Conservation (phyloP, 257 asterid genomes). For the Rauvolfia tetraphylla region DNA sequence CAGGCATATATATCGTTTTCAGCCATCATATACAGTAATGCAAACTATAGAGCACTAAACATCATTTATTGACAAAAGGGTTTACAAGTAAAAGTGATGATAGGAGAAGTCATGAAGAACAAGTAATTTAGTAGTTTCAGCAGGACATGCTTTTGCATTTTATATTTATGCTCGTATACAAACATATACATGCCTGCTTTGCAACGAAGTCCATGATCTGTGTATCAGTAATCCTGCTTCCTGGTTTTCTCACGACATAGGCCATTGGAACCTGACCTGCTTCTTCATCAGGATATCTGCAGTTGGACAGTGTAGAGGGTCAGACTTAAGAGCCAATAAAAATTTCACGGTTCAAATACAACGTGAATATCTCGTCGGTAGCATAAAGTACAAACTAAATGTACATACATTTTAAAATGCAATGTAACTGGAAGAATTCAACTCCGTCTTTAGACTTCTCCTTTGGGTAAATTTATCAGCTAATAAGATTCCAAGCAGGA, state of each 20-base stretch:
- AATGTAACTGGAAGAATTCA: no score
- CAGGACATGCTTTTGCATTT: background rate
- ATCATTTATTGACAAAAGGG: background rate
- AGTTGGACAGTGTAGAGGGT: background rate
- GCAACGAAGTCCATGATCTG: constrained; percentile 65
- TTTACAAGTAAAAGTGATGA: background rate
- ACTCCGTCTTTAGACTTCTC: no score
- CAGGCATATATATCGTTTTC: no score
- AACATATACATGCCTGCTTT: constrained; percentile 48
- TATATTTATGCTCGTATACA: no score
- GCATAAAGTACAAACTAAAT: no score
- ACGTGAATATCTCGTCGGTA: background rate
- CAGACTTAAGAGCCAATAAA: background rate
- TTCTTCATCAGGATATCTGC: constrained; percentile 89
- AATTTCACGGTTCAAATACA: background rate
- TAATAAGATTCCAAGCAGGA: no score
- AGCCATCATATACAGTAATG: no score
- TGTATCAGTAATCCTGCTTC: constrained; percentile 52
- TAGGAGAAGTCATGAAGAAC: background rate
- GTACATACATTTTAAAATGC: no score
- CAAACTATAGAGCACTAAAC: background rate
- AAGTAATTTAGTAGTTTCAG: background rate
- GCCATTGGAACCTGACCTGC: constrained; percentile 99
- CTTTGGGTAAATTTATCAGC: no score
- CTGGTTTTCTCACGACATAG: constrained; percentile 73